Percentiles rank a stretch among this genome's conserved stretches.
phyloP scores from a whole-genome alignment of 192 early-diverging fungal genomes.

The Mortierella hygrophila region DNA sequence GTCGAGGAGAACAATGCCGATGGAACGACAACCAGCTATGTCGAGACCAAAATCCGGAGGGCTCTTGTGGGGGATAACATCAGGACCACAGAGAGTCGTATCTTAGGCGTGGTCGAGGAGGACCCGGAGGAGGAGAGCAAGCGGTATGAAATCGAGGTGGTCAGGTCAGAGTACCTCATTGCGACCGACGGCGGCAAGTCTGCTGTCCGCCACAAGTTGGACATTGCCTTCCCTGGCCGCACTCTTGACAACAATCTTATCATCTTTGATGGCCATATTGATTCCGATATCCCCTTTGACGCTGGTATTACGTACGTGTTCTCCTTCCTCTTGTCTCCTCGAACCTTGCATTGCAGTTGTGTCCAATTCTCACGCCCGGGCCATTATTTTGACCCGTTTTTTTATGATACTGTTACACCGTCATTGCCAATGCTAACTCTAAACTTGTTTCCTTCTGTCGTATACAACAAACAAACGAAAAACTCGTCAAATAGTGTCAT shows the following conservation, averaged over 20 bases:
- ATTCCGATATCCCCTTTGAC: constrained; percentile 27
- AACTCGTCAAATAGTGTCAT: constrained; percentile 6
- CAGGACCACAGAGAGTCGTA: constrained; percentile 35
- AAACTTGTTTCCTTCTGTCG: neutral
- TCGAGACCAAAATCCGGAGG: constrained; percentile 43
- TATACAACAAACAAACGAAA: neutral
- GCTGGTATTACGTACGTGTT: constrained; percentile 26
- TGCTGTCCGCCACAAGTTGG: constrained; percentile 44
- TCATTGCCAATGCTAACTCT: neutral
- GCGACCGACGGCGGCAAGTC: constrained; percentile 55
- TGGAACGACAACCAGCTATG: constrained; percentile 9
- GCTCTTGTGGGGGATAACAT: constrained; percentile 32
- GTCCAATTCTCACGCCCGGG: neutral
- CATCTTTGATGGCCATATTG: constrained; percentile 44
- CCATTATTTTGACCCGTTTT: neutral
- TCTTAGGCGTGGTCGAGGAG: constrained; percentile 33
- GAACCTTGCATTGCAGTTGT: neutral
- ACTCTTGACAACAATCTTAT: constrained; percentile 47
- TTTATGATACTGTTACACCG: neutral
- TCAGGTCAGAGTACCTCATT: constrained; percentile 49
- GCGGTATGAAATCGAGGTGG: constrained; percentile 21
- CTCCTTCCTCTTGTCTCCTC: neutral
- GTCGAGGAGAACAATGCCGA: constrained; percentile 13
- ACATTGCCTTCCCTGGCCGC: constrained; percentile 48
- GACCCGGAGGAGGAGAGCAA: constrained; percentile 40